Evolutionary conservation across 345 rosid genomes (phyloP).

Genomic region (Pugionium cornutum): DNA sequence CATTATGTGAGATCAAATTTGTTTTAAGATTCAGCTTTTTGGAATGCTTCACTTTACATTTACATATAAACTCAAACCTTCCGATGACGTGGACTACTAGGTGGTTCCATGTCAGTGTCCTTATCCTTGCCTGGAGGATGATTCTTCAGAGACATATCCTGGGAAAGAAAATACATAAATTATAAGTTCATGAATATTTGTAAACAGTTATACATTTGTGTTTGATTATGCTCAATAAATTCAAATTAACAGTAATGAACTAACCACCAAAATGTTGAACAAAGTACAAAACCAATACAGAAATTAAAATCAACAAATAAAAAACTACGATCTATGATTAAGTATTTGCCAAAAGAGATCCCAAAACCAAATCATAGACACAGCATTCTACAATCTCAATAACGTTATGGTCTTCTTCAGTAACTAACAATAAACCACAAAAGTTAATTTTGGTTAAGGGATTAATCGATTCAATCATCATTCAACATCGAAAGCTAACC

Average conservation of each 20-base stretch:
- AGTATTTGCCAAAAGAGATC: not conserved
- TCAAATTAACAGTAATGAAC: not conserved
- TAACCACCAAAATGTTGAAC: not conserved
- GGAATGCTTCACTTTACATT: not conserved
- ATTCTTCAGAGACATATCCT: slow-evolving; percentile 36
- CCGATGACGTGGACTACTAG: slow-evolving; percentile 27
- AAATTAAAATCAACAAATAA: not conserved
- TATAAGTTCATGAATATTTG: not conserved
- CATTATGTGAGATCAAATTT: not conserved
- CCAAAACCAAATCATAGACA: too few relatives aligned
- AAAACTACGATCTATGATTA: slow-evolving; percentile 14
- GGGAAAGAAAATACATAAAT: not conserved
- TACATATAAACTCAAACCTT: not conserved
- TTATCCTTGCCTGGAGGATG: slow-evolving; percentile 27
- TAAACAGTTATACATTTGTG: slow-evolving; percentile 1
- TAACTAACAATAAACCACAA: not conserved
- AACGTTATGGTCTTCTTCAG: too few relatives aligned
- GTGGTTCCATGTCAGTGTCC: slow-evolving; percentile 1
- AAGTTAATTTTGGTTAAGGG: not conserved
- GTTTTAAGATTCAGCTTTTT: too few relatives aligned
- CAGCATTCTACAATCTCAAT: too few relatives aligned
- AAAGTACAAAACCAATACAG: not conserved
- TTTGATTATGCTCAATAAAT: too few relatives aligned
- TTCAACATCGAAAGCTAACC: slow-evolving; percentile 47
- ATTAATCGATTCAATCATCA: not conserved